Evolutionary conservation across 305 asterid species (phyloP).

Genomic region (Rubia tinctorum): DNA sequence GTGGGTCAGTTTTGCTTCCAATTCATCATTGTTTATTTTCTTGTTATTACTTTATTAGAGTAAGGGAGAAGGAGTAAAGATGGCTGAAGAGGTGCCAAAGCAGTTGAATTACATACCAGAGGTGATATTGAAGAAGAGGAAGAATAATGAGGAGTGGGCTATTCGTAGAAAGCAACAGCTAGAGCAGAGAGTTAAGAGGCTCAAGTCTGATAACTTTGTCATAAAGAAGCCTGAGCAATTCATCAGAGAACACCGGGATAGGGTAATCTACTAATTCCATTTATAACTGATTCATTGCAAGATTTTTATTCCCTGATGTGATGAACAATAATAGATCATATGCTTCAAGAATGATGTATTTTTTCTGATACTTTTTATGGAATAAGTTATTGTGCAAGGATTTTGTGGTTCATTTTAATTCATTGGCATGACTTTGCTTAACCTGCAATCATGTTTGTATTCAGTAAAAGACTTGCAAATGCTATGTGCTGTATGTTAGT

Average conservation of each 20-base stretch:
- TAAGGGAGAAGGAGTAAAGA: not conserved
- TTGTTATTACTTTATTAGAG: not conserved
- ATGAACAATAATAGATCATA: not conserved
- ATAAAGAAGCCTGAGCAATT: slow-evolving; percentile 93
- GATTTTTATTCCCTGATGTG: slow-evolving; percentile 20
- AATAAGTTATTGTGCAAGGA: not conserved
- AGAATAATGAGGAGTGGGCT: slow-evolving; percentile 91
- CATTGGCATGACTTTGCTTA: not conserved
- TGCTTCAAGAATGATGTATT: not conserved
- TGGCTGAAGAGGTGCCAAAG: slow-evolving; percentile 49
- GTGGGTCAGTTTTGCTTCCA: not conserved
- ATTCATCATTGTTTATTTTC: not conserved
- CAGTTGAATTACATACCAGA: slow-evolving; percentile 68
- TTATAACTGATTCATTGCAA: not conserved
- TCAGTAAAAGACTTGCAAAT: not conserved
- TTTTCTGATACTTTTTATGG: not conserved
- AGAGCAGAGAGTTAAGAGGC: slow-evolving; percentile 65
- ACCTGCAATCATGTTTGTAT: not conserved
- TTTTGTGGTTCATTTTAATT: not conserved
- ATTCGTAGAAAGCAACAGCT: slow-evolving; percentile 63
- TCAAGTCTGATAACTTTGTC: slow-evolving; percentile 35
- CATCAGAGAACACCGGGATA: slow-evolving; percentile 77
- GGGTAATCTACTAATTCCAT: slow-evolving; percentile 30
- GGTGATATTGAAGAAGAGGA: slow-evolving; percentile 90
- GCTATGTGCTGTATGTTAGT: not conserved